Conservation (phyloP, 176 grass and related monocot genomes). For the Leersia perrieri region DNA sequence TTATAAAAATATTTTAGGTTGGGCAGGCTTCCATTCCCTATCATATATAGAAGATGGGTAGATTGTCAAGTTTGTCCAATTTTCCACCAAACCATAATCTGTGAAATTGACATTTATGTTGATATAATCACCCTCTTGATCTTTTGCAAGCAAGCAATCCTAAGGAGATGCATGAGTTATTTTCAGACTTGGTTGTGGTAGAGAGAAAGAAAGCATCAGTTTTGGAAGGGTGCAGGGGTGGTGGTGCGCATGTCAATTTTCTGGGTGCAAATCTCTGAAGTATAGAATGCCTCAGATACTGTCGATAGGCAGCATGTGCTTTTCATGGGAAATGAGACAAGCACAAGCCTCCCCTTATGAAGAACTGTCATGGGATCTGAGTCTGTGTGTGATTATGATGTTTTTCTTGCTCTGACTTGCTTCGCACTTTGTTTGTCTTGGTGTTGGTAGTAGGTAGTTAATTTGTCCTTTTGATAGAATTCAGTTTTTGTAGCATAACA, state of each 20-base stretch:
- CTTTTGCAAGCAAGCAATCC: neutral
- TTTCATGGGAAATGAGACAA: conserved; percentile 38
- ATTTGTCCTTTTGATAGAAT: conserved; percentile 10
- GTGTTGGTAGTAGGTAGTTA: conserved; percentile 26
- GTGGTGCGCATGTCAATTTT: conserved; percentile 46
- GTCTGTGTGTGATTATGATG: conserved; percentile 10
- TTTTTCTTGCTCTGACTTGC: conserved; percentile 30
- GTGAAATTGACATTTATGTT: conserved; percentile 36
- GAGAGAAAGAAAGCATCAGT: conserved; percentile 23
- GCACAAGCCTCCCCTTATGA: neutral
- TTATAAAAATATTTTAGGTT: neutral
- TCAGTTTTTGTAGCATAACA: neutral
- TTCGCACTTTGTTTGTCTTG: conserved; percentile 37
- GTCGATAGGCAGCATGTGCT: conserved; percentile 32
- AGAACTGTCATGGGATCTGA: neutral
- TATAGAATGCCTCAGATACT: conserved; percentile 8
- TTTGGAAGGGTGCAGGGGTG: conserved; percentile 24
- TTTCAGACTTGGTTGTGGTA: conserved; percentile 26
- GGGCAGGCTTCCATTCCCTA: neutral
- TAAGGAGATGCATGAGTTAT: neutral
- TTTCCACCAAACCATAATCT: conserved; percentile 30
- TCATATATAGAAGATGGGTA: conserved; percentile 11
- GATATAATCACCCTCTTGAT: conserved; percentile 17
- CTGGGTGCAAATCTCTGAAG: neutral
- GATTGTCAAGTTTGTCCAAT: conserved; percentile 29